phyloP scores from a whole-genome alignment of 495 filamentous ascomycete genomes.

The Hypoxylon subgilvum region DNA sequence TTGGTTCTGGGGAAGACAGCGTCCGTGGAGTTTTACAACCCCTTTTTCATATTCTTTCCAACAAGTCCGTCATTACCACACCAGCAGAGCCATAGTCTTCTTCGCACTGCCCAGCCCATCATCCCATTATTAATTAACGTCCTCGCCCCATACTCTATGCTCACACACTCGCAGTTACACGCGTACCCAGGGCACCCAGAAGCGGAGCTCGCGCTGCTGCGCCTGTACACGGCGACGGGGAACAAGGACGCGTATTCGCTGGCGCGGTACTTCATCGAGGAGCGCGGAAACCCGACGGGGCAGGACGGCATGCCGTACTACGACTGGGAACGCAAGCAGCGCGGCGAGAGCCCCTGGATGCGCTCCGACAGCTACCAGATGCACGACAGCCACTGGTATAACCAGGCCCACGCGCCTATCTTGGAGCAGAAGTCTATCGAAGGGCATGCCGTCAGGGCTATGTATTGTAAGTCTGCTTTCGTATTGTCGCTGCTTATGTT shows the following conservation, averaged over 20 bases:
- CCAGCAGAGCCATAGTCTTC: too few species aligned
- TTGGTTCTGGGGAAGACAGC: too few species aligned
- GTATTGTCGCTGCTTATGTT: conserved; percentile 25
- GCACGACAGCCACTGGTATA: conserved; percentile 53
- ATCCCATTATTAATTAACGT: neutral
- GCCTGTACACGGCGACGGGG: conserved; percentile 56
- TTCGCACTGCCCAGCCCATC: too few species aligned
- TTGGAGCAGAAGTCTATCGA: conserved; percentile 61
- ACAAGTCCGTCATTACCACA: too few species aligned
- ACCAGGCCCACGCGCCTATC: conserved; percentile 62
- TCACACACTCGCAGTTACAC: too few species aligned
- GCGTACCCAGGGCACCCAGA: conserved; percentile 68
- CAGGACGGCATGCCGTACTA: conserved; percentile 58
- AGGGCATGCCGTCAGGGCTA: conserved; percentile 65
- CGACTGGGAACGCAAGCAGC: conserved; percentile 55
- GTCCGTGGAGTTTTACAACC: too few species aligned
- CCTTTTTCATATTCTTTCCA: too few species aligned
- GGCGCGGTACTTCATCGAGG: conserved; percentile 62
- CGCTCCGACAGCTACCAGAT: conserved; percentile 52
- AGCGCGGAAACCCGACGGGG: conserved; percentile 60
- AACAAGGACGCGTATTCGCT: conserved; percentile 56
- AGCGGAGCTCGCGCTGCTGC: conserved; percentile 63
- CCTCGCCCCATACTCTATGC: too few species aligned
- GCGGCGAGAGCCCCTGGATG: conserved; percentile 57
- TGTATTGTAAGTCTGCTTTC: conserved; percentile 52